Evolutionary conservation across 306 rosid genomes (phyloP), one percentile per base, ranked within the genome.

Genomic region (Pueraria montana): DNA sequence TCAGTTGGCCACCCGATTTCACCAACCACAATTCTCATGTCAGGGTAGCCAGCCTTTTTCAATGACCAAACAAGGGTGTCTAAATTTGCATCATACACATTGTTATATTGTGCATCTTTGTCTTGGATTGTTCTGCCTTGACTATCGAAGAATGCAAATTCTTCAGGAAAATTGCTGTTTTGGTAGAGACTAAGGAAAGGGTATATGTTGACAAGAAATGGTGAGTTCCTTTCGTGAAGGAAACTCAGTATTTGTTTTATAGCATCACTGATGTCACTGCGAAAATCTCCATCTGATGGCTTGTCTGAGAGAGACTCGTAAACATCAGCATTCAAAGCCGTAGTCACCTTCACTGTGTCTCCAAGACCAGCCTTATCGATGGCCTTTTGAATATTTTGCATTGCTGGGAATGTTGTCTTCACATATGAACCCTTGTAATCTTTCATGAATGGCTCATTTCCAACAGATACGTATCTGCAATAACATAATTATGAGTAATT

Each of bases 1-100:
- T 96, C 97, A 0, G 99, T 92, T 0, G 99, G 99, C 99, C 99
- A 96, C 2, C 99, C 99, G 8, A 92, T 84, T 87, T 93, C 99
- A 8, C 98, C 99, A 9, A 96, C 88, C 0, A 89, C 0, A 65
- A 96, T 88, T 42, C 43, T 76, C 72, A 92, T 0, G 64, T 87
- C 53, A 0, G 71, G 42, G 38, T 78, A 64, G 0, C 97, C 96
- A 0, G 68, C 65, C 10, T 87, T 89, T 65, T 50, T 93, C 11
- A 93, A 61, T 9, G 99, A 34, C 89, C 87, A 84, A 24, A 90
- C 83, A 0, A 92, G 89, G 4, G 94, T 93, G 72, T 96, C 99
- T 1, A 85, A 70, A 20, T 91, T 92, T 16, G 98, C 98, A 8
- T 96, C 99, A 17, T 91, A 92, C 59, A 90, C 95, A 18, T 93